Evolutionary conservation across 2,329 filamentous ascomycete genomes (phyloP).

Genomic region (Didymella arachidicola): DNA sequence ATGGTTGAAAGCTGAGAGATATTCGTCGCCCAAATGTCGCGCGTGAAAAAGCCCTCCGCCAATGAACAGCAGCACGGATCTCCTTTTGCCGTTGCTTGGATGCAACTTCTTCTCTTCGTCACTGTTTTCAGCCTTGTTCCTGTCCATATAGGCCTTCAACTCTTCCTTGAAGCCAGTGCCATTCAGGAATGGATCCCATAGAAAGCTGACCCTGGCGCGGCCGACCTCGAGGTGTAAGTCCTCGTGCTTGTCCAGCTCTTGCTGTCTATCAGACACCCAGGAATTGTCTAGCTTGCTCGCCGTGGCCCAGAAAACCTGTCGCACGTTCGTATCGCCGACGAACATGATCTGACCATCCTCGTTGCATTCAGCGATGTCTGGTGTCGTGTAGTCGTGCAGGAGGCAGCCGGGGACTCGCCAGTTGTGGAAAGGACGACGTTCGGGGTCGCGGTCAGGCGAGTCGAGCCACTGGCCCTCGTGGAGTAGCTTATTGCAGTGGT

Average conservation of each 20-base stretch:
- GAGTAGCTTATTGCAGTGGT: conserved; percentile 62
- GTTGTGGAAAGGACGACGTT: conserved; percentile 51
- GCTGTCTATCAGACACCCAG: conserved; percentile 47
- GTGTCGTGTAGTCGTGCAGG: conserved; percentile 62
- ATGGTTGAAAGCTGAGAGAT: conserved; percentile 56
- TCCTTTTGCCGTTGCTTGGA: conserved; percentile 8
- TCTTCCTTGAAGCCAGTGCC: conserved; percentile 55
- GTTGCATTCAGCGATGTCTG: conserved; percentile 64
- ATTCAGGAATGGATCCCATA: conserved; percentile 71
- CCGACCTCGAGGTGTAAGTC: conserved; percentile 57
- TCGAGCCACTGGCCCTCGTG: conserved; percentile 62
- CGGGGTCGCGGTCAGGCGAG: conserved; percentile 40
- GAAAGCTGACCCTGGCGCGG: conserved; percentile 61
- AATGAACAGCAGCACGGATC: conserved; percentile 59
- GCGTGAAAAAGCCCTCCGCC: conserved; percentile 66
- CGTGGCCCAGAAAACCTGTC: conserved; percentile 68
- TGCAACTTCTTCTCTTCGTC: conserved; percentile 1
- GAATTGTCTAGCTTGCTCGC: conserved; percentile 56
- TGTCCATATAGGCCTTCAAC: conserved; percentile 49
- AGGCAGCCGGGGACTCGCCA: conserved; percentile 70
- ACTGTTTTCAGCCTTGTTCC: conserved; percentile 17
- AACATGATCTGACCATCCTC: conserved; percentile 63
- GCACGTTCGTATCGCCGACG: conserved; percentile 66
- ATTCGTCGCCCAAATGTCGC: conserved; percentile 58
- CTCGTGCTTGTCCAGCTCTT: conserved; percentile 43